Conservation (phyloP, 768 basidiomycete genomes). For the Polyporus arcularius region DNA sequence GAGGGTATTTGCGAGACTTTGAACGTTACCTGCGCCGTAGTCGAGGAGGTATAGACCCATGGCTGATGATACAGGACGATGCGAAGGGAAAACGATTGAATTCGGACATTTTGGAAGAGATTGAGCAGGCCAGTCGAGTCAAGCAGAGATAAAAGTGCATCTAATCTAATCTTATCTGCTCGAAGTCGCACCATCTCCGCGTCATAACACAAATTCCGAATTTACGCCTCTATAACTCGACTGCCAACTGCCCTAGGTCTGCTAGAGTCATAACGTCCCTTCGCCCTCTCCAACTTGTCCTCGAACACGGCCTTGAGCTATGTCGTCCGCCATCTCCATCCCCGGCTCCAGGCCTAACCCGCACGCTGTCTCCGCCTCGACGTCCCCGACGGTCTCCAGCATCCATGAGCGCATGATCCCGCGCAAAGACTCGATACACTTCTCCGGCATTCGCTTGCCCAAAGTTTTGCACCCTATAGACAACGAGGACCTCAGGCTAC, state of each 20-base stretch:
- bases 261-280: constrained; percentile 3
- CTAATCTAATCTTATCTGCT: constrained; percentile 23
- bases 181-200: constrained; percentile 15
- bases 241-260: neutral
- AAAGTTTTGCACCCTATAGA: constrained; percentile 81
- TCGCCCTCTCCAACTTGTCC: neutral
- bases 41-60: constrained; percentile 87
- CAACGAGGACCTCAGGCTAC: constrained; percentile 76
- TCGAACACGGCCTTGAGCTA: constrained; percentile 24
- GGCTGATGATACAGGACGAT: neutral
- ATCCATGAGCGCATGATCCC: constrained; percentile 50
- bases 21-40: constrained; percentile 95
- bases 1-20: constrained; percentile 91
- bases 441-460: constrained; percentile 49
- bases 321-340: constrained; percentile 54
- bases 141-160: constrained; percentile 14
- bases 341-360: constrained; percentile 25
- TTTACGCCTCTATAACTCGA: constrained; percentile 3
- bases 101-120: constrained; percentile 15
- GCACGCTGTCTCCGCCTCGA: constrained; percentile 47
- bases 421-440: constrained; percentile 31
- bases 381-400: constrained; percentile 52
- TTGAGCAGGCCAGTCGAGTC: constrained; percentile 10
- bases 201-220: constrained; percentile 14
- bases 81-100: neutral